Base-by-base conservation (phyloP, 2,329 filamentous ascomycete species). In the Venturia carpophila region DNA sequence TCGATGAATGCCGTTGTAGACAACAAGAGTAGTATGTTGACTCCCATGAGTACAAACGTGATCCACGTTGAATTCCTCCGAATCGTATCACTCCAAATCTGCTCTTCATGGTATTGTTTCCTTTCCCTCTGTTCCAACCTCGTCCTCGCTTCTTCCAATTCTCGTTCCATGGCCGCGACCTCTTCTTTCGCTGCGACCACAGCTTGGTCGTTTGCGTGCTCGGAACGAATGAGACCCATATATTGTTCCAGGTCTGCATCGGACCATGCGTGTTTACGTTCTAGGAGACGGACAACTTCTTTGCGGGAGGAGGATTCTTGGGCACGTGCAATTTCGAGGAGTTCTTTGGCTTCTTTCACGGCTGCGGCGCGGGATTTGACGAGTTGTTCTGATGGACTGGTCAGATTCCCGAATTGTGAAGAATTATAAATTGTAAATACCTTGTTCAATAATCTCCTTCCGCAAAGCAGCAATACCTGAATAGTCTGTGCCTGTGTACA, bases 21-120 rank as follows among this genome's bases (percentile, higher is more conserved):
- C 64, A 99, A 77, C 73, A 99, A 91, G 60, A 99, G 78, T 67
- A 97, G 75, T 41, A 97, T 90, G 73, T 99, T 99, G 72, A 97
- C 85, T 30, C 93, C 93, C 94, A 99, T 99, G 67, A 99, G 79
- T 0, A 93, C 94, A 87, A 95, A 97, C 0, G 94, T 99, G 43
- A 95, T 93, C 94, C 94, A 99, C 0, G 94, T 99, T 74, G 90
- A 94, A 82, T 96, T 96, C 69, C 94, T 83, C 43, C 94, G 84
- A 73, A 99, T 99, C 71, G 96, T 93, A 75, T 99, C 94, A 73
- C 91, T 96, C 94, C 94, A 99, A 65, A 99, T 95, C 79, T 99
- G 94, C 79, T 99, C 94, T 78, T 99, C 94, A 75, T 99, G 94
- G 76, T 99, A 99, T 67, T 95, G 86, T 67, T 89, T 89, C 63